Evolutionary conservation across 345 rosid species (phyloP).

Genomic region (Citrus unshiu): DNA sequence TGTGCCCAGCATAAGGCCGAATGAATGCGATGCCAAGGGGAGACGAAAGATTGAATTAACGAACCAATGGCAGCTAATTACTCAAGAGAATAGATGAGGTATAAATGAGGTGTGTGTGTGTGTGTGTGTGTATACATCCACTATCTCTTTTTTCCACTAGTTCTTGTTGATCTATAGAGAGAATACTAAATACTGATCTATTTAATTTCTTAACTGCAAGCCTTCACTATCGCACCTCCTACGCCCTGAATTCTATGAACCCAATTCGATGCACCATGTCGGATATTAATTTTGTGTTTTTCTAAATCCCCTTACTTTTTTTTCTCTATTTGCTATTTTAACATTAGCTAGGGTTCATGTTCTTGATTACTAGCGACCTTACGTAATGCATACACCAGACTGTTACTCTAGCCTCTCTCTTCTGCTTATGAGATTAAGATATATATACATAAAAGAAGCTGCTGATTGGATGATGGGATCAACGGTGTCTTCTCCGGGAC

Average conservation of each 20-base stretch:
- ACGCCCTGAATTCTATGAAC: slow-evolving; percentile 25
- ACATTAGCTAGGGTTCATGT: background rate
- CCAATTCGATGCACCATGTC: slow-evolving; percentile 20
- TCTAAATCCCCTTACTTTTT: background rate
- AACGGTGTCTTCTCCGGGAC: background rate
- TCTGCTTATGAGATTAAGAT: background rate
- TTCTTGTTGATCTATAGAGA: background rate
- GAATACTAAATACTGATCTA: background rate
- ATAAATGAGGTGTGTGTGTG: too few relatives aligned
- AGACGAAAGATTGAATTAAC: background rate
- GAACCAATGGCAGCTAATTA: background rate
- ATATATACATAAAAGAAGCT: background rate
- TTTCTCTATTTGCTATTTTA: background rate
- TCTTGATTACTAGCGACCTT: background rate
- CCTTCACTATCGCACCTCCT: background rate
- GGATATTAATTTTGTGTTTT: background rate
- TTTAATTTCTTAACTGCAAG: background rate
- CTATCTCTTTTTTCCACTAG: too few relatives aligned
- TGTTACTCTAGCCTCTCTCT: background rate
- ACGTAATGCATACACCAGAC: background rate
- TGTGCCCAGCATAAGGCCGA: too few relatives aligned
- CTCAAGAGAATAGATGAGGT: background rate
- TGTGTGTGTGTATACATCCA: too few relatives aligned
- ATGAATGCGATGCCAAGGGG: too few relatives aligned
- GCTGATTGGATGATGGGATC: slow-evolving; percentile 17